phyloP scores from a whole-genome alignment of 208 protist genomes.

The Leishmania major region DNA sequence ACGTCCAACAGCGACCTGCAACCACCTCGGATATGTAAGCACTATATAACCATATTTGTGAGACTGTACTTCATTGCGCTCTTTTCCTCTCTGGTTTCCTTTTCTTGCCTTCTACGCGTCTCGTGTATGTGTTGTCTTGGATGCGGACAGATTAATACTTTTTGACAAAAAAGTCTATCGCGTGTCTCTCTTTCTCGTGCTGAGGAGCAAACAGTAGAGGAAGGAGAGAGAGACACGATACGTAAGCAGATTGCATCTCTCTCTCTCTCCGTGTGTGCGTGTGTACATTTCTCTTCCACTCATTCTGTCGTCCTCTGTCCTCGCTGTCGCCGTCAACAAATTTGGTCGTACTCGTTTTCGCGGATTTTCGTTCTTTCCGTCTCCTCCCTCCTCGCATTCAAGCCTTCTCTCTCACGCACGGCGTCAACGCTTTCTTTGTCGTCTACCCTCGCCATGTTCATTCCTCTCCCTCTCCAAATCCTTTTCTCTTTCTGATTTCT shows the following conservation, averaged over 20 bases:
- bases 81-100: background rate
- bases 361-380: background rate
- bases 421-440: conserved; percentile 5
- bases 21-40: background rate
- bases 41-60: background rate
- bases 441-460: background rate
- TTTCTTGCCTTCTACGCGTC: background rate
- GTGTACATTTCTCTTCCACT: background rate
- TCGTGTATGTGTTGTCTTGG: background rate
- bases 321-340: background rate
- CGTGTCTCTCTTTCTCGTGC: background rate
- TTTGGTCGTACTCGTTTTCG: background rate
- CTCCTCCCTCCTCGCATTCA: background rate
- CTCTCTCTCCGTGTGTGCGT: too few relatives aligned
- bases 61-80: background rate
- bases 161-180: background rate
- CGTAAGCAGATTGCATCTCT: background rate
- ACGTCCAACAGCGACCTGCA: background rate
- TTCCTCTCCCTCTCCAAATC: background rate
- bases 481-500: conserved; percentile 17
- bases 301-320: conserved; percentile 1
- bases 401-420: background rate
- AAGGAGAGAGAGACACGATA: background rate
- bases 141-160: background rate
- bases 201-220: background rate